Base-by-base conservation (phyloP, 169 alveolate species). In the Plasmodium gaboni region DNA sequence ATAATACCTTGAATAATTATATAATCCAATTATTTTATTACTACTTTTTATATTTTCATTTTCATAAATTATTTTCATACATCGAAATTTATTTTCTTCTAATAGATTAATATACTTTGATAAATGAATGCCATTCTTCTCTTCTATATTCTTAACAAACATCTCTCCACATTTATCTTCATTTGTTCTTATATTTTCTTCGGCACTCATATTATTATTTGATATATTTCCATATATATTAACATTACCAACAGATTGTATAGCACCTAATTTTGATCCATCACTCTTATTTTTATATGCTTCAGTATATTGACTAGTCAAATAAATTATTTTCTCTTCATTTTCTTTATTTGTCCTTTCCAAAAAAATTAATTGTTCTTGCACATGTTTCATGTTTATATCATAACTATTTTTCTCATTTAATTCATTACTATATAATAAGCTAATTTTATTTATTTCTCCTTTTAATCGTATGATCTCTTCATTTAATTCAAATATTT, bases 391-490 rank as follows among this genome's bases (percentile, higher is more conserved):
- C 26, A 48, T 15, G 28, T 61, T 80, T 55, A 51, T 69, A 26
- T 80, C 90, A 68, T 63, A 80, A 19, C 72, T 80, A 26, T 80
- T 80, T 42, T 80, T 80, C 44, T 46, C 68, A 26, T 80, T 80
- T 61, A 80, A 15, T 53, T 68, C 90, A 26, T 55, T 69, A 61
- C 90, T 69, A 55, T 80, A 80, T 28, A 80, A 32, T 32, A 80
- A 28, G 32, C 65, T 80, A 2, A 80, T 13, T 48, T 51, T 80
- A 44, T 80, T 80, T 55, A 80, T 68, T 68, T 80, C 90, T 28
- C 69, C 83, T 48, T 68, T 80, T 38, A 80, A 63, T 26, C 57
- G 50, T n/a, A 19, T 17, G 15, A 80, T 68, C 68, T 80, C 90
- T 42, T 22, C 28, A 60, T 38, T 55, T 6, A 15, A 55, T 55